These are phyloP conservation scores for Salvia miltiorrhiza DNA, from an alignment of 257 asterid genomes.

Conservation along the genomic window DNA sequence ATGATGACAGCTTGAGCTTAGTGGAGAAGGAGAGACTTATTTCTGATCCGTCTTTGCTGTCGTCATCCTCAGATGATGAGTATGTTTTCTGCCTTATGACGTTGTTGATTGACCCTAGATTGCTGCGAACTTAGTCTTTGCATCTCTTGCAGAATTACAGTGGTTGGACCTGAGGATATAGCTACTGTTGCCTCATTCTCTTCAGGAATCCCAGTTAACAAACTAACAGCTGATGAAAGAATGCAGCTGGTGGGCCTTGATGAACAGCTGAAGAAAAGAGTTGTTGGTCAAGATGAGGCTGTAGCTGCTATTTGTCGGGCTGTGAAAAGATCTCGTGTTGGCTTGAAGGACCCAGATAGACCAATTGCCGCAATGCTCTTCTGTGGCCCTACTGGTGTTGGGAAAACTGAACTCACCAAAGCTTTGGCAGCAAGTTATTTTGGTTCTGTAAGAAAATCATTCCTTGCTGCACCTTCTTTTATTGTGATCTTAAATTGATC, in stretches of 20 bases:
- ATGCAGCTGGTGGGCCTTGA: slow-evolving; percentile 71
- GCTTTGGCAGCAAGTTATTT: slow-evolving; percentile 89
- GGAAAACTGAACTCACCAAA: slow-evolving; percentile 94
- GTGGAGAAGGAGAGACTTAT: slow-evolving; percentile 35
- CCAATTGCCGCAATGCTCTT: slow-evolving; percentile 98
- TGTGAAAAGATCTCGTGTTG: slow-evolving; percentile 95
- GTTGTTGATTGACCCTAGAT: slow-evolving; percentile 8
- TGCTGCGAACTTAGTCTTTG: slow-evolving; percentile 18
- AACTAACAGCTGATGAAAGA: slow-evolving; percentile 84
- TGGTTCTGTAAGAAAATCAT: slow-evolving; percentile 76
- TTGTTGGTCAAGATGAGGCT: slow-evolving; percentile 97
- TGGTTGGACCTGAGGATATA: slow-evolving; percentile 88
- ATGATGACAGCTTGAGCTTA: slow-evolving; percentile 31
- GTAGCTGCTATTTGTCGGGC: slow-evolving; percentile 88
- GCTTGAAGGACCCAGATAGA: slow-evolving; percentile 87
- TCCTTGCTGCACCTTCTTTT: slow-evolving; percentile 5
- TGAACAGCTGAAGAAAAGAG: slow-evolving; percentile 88
- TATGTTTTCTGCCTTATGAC: slow-evolving; percentile 39
- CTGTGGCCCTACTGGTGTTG: slow-evolving; percentile 99
- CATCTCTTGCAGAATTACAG: slow-evolving; percentile 41
- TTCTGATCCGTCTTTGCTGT: slow-evolving; percentile 29
- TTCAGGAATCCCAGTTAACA: slow-evolving; percentile 89
- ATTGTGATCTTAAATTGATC: slow-evolving; percentile 10
- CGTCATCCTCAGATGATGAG: slow-evolving; percentile 55
- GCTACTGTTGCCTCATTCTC: slow-evolving; percentile 91